Evolutionary conservation across 2,329 filamentous ascomycete genomes (phyloP), one percentile per base, ranked within the genome.

Genomic region (Alternaria incomplexa): DNA sequence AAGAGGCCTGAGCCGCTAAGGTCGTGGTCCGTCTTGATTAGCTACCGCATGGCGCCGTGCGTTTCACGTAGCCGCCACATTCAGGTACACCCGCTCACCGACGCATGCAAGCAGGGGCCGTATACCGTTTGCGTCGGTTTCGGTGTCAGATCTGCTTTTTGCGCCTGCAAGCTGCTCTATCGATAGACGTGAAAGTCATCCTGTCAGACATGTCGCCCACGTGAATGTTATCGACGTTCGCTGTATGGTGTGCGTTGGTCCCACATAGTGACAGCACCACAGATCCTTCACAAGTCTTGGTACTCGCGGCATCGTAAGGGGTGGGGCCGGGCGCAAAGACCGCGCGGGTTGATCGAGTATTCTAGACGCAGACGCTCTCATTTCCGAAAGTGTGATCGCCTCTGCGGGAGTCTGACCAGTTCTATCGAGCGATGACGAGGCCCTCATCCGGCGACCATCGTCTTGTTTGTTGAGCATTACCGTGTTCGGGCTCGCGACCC

Each of bases 31-130:
- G 30, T 22, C 43, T 50, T 62, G 22, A 43, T 52, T 43, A 54
- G 60, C 60, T 55, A 59, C 44, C 12, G 56, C 45, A 50, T 30
- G 30, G 43, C 26, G 56, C 50, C 51, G 55, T 45, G 56, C 26
- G 56, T 62, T 62, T 59, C 60, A 62, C 56, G 10, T 62, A 62
- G 55, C 56, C 60, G 60, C 56, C 60, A 62, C 60, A 36, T 40
- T 59, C 56, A 62, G 60, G 60, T 50, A 62, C 60, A 55, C 50
- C 60, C 60, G 60, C 60, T 54, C 47, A 47, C 48, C 36, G 26
- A 36, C 51, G 44, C 28, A 22, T 30, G 32, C 15, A 25, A 40
- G 44, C 53, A 47, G 26, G 53, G 53, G 53, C 43, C 15, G 32
- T 20, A 20, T 11, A 22, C 52, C 26, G 58, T 61, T 61, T 61